These are phyloP conservation scores for Cryptococcus sp. DNA, from an alignment of 1,284 basidiomycete species.

Conservation along the genomic window DNA sequence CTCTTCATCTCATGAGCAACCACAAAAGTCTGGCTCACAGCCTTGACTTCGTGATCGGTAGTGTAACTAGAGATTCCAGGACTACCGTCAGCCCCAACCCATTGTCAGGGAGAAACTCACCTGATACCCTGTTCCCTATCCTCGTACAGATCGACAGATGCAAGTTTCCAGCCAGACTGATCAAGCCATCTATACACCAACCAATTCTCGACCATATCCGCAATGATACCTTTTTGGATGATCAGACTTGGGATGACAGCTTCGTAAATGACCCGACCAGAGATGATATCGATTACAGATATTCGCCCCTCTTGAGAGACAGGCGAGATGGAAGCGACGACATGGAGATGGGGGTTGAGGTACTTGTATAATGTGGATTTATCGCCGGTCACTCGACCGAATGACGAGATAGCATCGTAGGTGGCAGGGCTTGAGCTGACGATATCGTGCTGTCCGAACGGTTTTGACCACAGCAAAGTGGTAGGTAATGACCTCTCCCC, in stretches of 20 bases:
- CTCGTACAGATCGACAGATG: conserved; percentile 84
- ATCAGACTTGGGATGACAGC: conserved; percentile 44
- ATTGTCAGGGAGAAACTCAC: conserved; percentile 46
- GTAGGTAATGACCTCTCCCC: conserved; percentile 1
- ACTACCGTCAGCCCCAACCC: conserved; percentile 48
- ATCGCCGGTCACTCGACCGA: conserved; percentile 80
- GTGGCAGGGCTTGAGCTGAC: conserved; percentile 32
- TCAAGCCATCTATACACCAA: conserved; percentile 68
- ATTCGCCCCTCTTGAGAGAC: conserved; percentile 52
- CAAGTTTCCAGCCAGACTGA: conserved; percentile 60
- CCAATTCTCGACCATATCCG: conserved; percentile 84
- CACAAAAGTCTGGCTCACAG: conserved; percentile 67
- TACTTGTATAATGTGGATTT: conserved; percentile 91
- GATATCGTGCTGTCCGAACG: conserved; percentile 58
- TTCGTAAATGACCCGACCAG: conserved; percentile 70
- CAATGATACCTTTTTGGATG: conserved; percentile 54
- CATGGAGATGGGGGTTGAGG: conserved; percentile 74
- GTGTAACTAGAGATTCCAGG: conserved; percentile 69
- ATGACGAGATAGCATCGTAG: conserved; percentile 61
- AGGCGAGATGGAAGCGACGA: conserved; percentile 58
- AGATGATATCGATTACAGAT: conserved; percentile 71
- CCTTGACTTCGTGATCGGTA: conserved; percentile 53
- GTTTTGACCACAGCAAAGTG: conserved; percentile 56
- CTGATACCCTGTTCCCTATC: conserved; percentile 66
- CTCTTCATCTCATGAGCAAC: conserved; percentile 66